These are phyloP conservation scores for Pseudogymnoascus destructans DNA, from an alignment of 2,329 filamentous ascomycete species.

Conservation along the genomic window DNA sequence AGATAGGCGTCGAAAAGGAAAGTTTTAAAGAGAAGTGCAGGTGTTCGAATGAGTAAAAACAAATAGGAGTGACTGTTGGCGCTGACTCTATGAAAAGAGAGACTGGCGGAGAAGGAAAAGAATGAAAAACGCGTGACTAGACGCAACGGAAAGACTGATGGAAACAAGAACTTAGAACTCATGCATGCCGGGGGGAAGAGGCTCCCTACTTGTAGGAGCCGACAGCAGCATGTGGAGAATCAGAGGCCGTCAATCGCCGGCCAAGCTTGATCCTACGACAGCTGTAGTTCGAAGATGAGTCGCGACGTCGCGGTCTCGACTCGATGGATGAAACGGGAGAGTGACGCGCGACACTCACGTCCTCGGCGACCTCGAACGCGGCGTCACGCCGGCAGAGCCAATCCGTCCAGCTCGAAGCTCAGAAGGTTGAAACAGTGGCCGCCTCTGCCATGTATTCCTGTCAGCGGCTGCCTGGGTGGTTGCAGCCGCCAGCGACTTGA, in stretches of 20 bases:
- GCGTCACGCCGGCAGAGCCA: neutral
- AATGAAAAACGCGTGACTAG: slow-evolving; percentile 2
- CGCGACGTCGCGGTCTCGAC: neutral
- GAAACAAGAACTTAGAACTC: neutral
- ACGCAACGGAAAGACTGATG: neutral
- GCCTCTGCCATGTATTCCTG: neutral
- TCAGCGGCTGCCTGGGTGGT: slow-evolving; percentile 4
- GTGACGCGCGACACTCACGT: neutral
- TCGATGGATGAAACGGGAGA: neutral
- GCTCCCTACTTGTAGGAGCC: slow-evolving; percentile 6
- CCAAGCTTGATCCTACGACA: neutral
- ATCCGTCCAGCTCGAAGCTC: neutral
- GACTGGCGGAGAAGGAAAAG: slow-evolving; percentile 8
- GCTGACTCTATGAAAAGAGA: neutral
- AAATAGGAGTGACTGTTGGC: slow-evolving; percentile 6
- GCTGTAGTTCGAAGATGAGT: neutral
- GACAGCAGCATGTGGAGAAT: neutral
- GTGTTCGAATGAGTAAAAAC: slow-evolving; percentile 9
- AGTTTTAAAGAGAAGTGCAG: neutral
- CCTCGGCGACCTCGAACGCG: neutral
- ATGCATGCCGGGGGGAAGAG: neutral
- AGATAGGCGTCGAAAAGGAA: slow-evolving; percentile 2
- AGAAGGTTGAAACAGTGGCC: neutral
- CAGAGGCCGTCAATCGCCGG: neutral
- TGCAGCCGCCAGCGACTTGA: neutral